Evolutionary conservation across 129 eudicot genomes (phyloP).

Genomic region (Chrysanthemum seticuspe): DNA sequence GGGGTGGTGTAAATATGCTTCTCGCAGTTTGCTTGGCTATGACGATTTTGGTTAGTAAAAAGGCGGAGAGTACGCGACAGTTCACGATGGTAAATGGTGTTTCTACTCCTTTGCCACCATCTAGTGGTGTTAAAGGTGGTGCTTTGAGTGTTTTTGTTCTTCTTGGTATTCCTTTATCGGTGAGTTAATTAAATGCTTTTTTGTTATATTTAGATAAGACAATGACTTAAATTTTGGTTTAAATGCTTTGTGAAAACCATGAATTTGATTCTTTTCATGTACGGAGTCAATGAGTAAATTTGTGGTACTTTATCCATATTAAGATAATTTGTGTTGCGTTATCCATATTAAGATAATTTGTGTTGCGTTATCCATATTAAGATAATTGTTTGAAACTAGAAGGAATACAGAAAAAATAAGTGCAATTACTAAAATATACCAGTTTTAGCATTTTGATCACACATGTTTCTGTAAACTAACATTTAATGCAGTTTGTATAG

Average conservation of each 20-base stretch:
- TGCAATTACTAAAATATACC: too few species aligned
- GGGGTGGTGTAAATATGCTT: constrained; percentile 74
- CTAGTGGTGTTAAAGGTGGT: constrained; percentile 45
- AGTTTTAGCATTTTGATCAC: too few species aligned
- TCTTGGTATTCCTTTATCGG: constrained; percentile 81
- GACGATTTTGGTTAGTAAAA: constrained; percentile 66
- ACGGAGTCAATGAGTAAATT: too few species aligned
- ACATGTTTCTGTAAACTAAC: too few species aligned
- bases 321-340: too few species aligned
- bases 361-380: too few species aligned
- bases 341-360: too few species aligned
- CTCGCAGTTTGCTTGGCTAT: constrained; percentile 55
- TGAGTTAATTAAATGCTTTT: constrained; percentile 19
- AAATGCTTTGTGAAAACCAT: background rate
- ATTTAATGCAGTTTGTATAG: too few species aligned
- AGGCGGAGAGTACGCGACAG: constrained; percentile 40
- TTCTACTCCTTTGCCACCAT: constrained; percentile 29
- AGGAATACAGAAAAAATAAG: too few species aligned
- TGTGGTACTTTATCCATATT: too few species aligned
- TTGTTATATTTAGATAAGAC: background rate
- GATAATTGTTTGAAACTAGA: too few species aligned
- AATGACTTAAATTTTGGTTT: constrained; percentile 10
- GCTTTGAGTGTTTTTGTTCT: constrained; percentile 64
- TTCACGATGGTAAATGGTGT: constrained; percentile 12
- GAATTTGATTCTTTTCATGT: background rate